Evolutionary conservation across 1,284 basidiomycete species (phyloP).

Genomic region (Amylostereum chailletii): DNA sequence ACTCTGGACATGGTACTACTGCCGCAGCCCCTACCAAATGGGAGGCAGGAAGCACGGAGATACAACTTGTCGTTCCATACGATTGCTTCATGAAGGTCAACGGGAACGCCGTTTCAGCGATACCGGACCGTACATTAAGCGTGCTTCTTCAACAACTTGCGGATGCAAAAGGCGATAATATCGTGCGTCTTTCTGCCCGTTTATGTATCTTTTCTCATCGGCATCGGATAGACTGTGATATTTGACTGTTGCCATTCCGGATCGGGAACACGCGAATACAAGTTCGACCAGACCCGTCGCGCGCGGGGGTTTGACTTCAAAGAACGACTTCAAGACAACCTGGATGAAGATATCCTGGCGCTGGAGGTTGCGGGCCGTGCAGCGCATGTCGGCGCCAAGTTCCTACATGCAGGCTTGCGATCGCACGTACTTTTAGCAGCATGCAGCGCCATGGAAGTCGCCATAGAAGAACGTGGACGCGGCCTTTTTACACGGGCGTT

Average conservation of each 20-base stretch:
- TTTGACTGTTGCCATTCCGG: conserved; percentile 23
- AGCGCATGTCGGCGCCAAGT: conserved; percentile 1
- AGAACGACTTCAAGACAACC: neutral
- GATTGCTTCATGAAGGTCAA: conserved; percentile 10
- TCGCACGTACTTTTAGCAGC: conserved; percentile 17
- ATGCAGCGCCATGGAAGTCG: conserved; percentile 10
- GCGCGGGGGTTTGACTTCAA: conserved; percentile 7
- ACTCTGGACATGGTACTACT: conserved; percentile 19
- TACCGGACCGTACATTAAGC: conserved; percentile 17
- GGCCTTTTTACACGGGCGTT: conserved; percentile 13
- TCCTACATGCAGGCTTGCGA: conserved; percentile 1
- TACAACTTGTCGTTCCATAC: conserved; percentile 18
- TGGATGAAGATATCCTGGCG: neutral
- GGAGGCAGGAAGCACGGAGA: conserved; percentile 6
- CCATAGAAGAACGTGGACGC: conserved; percentile 7
- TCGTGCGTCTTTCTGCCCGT: conserved; percentile 13
- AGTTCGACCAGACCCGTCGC: neutral
- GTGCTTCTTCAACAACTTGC: conserved; percentile 15
- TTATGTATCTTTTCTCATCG: neutral
- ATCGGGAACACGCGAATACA: conserved; percentile 17
- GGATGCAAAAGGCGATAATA: conserved; percentile 20
- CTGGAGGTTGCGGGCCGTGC: neutral
- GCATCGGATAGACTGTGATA: conserved; percentile 17
- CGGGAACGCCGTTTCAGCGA: conserved; percentile 7
- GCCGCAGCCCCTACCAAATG: conserved; percentile 2